A percentile compares a stretch with the other conserved stretches of the same genome.
Evolutionary conservation across 192 early-diverging fungal species (phyloP).

Genomic region (Umbelopsis vinacea): DNA sequence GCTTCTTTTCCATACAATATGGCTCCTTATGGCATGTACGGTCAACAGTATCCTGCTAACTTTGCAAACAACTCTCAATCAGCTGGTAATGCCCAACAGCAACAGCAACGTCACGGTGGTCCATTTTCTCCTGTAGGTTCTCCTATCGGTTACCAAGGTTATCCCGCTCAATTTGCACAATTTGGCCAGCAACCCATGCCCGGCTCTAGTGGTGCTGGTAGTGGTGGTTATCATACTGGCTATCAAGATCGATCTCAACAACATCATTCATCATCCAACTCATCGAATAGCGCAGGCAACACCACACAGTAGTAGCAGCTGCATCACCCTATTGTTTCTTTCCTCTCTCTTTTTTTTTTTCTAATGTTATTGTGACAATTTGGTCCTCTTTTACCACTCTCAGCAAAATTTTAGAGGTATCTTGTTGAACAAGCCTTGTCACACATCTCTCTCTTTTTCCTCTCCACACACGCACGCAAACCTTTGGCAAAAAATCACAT

Average conservation of each 20-base stretch:
- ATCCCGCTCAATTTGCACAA: conserved; percentile 17
- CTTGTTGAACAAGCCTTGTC: conserved; percentile 24
- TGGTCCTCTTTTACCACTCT: neutral
- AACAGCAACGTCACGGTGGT: conserved; percentile 10
- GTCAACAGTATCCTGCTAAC: neutral
- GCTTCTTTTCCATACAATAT: conserved; percentile 19
- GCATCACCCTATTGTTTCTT: neutral
- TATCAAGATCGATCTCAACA: conserved; percentile 9
- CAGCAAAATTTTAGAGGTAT: neutral
- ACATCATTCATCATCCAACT: neutral
- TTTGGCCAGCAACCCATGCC: conserved; percentile 3
- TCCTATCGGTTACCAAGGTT: conserved; percentile 11
- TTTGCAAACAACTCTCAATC: neutral
- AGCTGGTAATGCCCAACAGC: neutral
- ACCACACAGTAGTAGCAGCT: neutral
- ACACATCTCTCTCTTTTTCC: conserved; percentile 5
- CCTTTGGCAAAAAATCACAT: neutral
- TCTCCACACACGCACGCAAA: neutral
- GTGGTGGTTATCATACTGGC: conserved; percentile 2
- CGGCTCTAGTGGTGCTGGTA: neutral
- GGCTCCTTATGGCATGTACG: conserved; percentile 14
- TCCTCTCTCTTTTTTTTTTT: neutral
- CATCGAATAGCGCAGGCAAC: conserved; percentile 12
- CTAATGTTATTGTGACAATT: conserved; percentile 19
- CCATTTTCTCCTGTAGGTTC: conserved; percentile 20